phyloP scores from a whole-genome alignment of 2,329 filamentous ascomycete species.

The Cryphonectria naterciae region DNA sequence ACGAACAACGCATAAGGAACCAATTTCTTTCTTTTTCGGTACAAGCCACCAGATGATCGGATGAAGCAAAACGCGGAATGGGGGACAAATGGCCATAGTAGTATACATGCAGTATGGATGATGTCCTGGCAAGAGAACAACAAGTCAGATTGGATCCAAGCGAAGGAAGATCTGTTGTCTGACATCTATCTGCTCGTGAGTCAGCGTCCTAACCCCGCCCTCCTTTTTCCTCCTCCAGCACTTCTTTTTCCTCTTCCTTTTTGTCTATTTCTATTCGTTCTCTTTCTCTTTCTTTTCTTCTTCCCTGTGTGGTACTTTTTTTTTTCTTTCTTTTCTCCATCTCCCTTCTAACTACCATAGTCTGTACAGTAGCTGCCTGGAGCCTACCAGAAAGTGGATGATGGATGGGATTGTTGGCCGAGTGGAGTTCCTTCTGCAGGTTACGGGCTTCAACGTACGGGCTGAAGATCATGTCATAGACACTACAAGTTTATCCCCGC shows the following conservation, averaged over 20 bases:
- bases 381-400: constrained; percentile 1
- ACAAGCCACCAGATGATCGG: neutral
- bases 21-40: neutral
- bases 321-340: neutral
- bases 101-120: neutral
- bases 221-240: too few relatives aligned
- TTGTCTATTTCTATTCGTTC: too few relatives aligned
- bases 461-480: constrained; percentile 15
- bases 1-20: neutral
- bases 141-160: neutral
- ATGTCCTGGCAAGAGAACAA: neutral
- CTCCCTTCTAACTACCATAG: neutral
- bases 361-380: neutral
- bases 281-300: neutral
- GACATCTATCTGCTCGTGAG: neutral
- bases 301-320: neutral
- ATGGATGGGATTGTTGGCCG: neutral
- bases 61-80: neutral
- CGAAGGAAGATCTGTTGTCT: neutral
- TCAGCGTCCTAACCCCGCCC: neutral
- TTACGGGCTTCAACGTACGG: constrained; percentile 18
- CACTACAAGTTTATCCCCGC: neutral
- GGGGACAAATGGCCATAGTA: neutral
- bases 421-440: constrained; percentile 6
- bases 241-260: too few relatives aligned